Base-by-base conservation (phyloP, 2,329 filamentous ascomycete species). In the Colletotrichum sp. region DNA sequence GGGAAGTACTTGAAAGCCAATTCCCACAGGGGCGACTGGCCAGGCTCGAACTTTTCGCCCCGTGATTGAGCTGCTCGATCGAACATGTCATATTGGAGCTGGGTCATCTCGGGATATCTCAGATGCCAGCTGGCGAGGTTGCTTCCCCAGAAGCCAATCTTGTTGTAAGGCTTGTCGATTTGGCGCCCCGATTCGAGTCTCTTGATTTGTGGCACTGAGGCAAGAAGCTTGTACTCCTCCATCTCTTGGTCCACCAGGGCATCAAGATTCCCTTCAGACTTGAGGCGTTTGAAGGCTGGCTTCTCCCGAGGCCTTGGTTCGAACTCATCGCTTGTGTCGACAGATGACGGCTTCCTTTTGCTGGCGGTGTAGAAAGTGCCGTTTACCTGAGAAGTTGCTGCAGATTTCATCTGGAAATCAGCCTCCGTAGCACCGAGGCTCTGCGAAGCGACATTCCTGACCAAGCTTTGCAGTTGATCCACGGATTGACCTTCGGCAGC, bases 21-120 rank as follows among this genome's bases (percentile, higher is more conserved):
- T 32, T 86, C 84, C 91, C 90, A 93, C 26, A 92, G 82, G 0
- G 84, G 85, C 4, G 89, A 87, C 74, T 87, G 87, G 3, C 88
- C 89, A 4, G 88, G 89, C 1, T 83, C 83, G 69, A 93, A 93
- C 24, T 86, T 83, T 79, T 93, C 91, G 1, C 86, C 85, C 39
- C 89, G 85, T 1, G 84, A 83, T 36, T 84, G 79, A 2, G 91
- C 91, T 18, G 89, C 90, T n/a, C 86, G 81, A 21, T 86, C 83
- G 81, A 92, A 93, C 3, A 88, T 89, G 39, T 89, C 87, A 72
- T 89, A 88, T 76, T 93, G 91, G 8, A 91, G 84, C 72, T 90
- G 88, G 1, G 89, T 92, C 90, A 93, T 93, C 77, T 92, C 89
- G 0, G 92, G 92, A 78, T 93, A 93, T 67, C 90, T 82, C 6